phyloP scores from a whole-genome alignment of 805 yeast species.

The Lachancea mirantina region DNA sequence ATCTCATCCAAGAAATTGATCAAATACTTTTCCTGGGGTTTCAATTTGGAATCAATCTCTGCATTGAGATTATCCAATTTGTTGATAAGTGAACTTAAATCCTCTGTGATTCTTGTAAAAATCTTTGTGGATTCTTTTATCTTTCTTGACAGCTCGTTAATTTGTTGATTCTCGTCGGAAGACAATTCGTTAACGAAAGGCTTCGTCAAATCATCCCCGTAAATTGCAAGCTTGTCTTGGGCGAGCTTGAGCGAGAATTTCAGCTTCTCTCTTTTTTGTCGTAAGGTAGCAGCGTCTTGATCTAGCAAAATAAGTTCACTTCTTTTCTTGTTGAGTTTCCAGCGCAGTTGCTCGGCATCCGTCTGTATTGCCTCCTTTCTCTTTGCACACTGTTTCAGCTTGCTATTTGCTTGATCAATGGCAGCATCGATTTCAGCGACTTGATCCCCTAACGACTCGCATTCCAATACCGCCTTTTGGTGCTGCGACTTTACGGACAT shows the following conservation, averaged over 20 bases:
- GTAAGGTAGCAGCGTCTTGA: conserved; percentile 37
- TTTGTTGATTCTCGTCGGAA: conserved; percentile 39
- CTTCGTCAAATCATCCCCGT: conserved; percentile 42
- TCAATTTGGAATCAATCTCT: conserved; percentile 51
- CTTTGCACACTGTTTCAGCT: conserved; percentile 29
- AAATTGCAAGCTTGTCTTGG: conserved; percentile 37
- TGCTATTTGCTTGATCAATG: conserved; percentile 45
- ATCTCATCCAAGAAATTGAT: conserved; percentile 14
- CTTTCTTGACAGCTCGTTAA: conserved; percentile 28
- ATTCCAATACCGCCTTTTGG: conserved; percentile 30
- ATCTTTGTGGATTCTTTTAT: conserved; percentile 41
- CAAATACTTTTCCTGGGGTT: conserved; percentile 44
- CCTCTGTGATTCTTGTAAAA: conserved; percentile 30
- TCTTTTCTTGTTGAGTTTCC: conserved; percentile 36
- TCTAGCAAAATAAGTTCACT: conserved; percentile 37
- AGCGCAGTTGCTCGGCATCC: conserved; percentile 38
- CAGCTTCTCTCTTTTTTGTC: conserved; percentile 32
- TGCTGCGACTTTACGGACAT: conserved; percentile 38
- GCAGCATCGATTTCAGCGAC: conserved; percentile 43
- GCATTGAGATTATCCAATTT: conserved; percentile 36
- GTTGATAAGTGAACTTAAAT: conserved; percentile 18
- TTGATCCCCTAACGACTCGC: conserved; percentile 35
- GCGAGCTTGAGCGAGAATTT: conserved; percentile 31
- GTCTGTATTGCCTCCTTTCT: conserved; percentile 39
- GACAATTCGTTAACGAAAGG: conserved; percentile 50